Conservation (phyloP, 2,329 filamentous ascomycete genomes). For the Aureobasidium sp. region DNA sequence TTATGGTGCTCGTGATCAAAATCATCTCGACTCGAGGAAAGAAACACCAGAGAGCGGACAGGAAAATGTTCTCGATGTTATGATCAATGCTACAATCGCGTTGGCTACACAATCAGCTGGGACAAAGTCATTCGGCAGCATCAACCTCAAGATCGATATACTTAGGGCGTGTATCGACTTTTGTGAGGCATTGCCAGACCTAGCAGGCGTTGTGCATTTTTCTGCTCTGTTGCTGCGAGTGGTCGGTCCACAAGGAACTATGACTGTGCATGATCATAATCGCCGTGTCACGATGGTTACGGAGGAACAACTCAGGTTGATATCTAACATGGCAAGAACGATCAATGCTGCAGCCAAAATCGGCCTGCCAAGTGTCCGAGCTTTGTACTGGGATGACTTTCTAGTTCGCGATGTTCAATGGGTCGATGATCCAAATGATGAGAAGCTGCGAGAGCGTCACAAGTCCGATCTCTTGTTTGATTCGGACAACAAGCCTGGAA, state of each 20-base stretch:
- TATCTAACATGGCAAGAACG: slow-evolving; percentile 78
- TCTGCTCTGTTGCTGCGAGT: slow-evolving; percentile 77
- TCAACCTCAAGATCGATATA: slow-evolving; percentile 74
- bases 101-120: slow-evolving; percentile 1
- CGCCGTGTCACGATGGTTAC: slow-evolving; percentile 59
- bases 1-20: slow-evolving; percentile 14
- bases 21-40: neutral
- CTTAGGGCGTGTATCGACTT: slow-evolving; percentile 86
- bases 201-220: slow-evolving; percentile 79
- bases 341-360: slow-evolving; percentile 67
- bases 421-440: slow-evolving; percentile 39
- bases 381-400: slow-evolving; percentile 97
- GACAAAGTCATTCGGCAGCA: slow-evolving; percentile 57
- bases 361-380: slow-evolving; percentile 60
- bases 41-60: neutral
- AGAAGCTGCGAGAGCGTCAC: slow-evolving; percentile 46
- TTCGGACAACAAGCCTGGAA: slow-evolving; percentile 17
- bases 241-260: slow-evolving; percentile 51
- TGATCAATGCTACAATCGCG: slow-evolving; percentile 3
- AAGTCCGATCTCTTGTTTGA: slow-evolving; percentile 18
- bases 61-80: neutral
- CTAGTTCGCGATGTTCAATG: slow-evolving; percentile 70
- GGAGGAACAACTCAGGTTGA: slow-evolving; percentile 80
- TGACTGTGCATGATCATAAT: slow-evolving; percentile 19
- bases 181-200: slow-evolving; percentile 87